These are phyloP conservation scores for Leccinum huronense DNA, from an alignment of 1,284 basidiomycete genomes.

Conservation along the genomic window DNA sequence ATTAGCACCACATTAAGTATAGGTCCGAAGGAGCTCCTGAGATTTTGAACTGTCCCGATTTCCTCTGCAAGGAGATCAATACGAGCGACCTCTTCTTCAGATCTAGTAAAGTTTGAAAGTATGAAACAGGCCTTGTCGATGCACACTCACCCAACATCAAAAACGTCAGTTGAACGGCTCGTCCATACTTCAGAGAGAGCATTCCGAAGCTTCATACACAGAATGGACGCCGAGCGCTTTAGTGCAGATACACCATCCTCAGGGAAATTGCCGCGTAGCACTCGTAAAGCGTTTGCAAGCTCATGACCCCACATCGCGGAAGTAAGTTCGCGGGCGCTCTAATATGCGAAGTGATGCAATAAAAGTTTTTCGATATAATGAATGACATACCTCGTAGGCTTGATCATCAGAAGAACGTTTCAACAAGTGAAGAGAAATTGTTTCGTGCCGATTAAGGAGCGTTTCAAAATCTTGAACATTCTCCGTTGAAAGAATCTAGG, in stretches of 20 bases:
- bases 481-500: constrained; percentile 55
- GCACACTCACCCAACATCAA: constrained; percentile 66
- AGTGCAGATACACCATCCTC: constrained; percentile 26
- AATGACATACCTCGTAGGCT: constrained; percentile 62
- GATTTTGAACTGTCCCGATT: constrained; percentile 69
- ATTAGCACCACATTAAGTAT: constrained; percentile 75
- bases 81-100: constrained; percentile 62
- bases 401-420: constrained; percentile 74
- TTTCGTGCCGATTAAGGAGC: constrained; percentile 59
- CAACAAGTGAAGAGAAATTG: constrained; percentile 60
- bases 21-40: constrained; percentile 76
- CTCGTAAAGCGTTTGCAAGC: constrained; percentile 58
- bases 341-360: constrained; percentile 3
- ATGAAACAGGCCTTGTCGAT: background rate
- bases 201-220: constrained; percentile 56
- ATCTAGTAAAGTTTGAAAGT: constrained; percentile 38
- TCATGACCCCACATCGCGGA: constrained; percentile 75
- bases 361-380: background rate
- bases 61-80: constrained; percentile 72
- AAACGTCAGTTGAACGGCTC: constrained; percentile 63
- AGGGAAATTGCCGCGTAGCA: constrained; percentile 48
- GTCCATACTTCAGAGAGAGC: constrained; percentile 70
- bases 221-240: constrained; percentile 39
- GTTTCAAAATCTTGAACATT: constrained; percentile 54
- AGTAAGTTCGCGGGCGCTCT: constrained; percentile 66